Base-by-base conservation (phyloP, 2,329 filamentous ascomycete genomes). In the Ophiostoma sp. region DNA sequence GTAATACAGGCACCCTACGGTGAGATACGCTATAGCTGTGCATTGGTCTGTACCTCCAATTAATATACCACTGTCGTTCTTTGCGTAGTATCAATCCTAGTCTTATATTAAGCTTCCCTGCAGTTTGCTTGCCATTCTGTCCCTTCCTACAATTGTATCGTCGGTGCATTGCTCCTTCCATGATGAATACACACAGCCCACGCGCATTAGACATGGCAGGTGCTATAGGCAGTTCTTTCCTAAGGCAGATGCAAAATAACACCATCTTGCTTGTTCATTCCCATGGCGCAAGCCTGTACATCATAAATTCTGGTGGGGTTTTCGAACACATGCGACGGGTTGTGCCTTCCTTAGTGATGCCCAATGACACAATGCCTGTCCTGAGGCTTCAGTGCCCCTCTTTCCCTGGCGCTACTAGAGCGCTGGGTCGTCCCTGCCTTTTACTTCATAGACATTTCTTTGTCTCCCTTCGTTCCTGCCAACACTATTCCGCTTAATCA, bases 351-450 rank as follows among this genome's bases (percentile, higher is more conserved):
- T 40, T 62, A 62, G 58, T 41, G 36, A 38, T 62, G 58, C 36
- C 18, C 55, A 60, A 60, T 60, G 55, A 60, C 55, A 60, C 55
- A 60, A 60, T 60, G 36, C 38, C 55, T 60, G 55, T 38, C 55
- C 55, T 40, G 27, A 60, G 55, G 55, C 55, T 60, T 60, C 55
- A 60, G 58, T 38, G 60, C 60, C 60, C 60, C 60, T 42, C 40
- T 42, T 63, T 63, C 40, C 42, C 60, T 40, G 60, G 36, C 60
- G 27, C 27, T 27, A 27, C 27, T 27, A 27, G 27, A 27, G 27
- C 27, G 42, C 60, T 63, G 58, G 38, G 58, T 41, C 58, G 36
- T 40, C 5, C 58, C 55, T 52, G 18, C 47, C 49, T 47, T 27
- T 27, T 27, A 27, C 27, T 27, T 2, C 27, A 27, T 2, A 27